These are phyloP conservation scores for Melastoma malabathricum DNA, from an alignment of 345 rosid genomes.

Conservation along the genomic window DNA sequence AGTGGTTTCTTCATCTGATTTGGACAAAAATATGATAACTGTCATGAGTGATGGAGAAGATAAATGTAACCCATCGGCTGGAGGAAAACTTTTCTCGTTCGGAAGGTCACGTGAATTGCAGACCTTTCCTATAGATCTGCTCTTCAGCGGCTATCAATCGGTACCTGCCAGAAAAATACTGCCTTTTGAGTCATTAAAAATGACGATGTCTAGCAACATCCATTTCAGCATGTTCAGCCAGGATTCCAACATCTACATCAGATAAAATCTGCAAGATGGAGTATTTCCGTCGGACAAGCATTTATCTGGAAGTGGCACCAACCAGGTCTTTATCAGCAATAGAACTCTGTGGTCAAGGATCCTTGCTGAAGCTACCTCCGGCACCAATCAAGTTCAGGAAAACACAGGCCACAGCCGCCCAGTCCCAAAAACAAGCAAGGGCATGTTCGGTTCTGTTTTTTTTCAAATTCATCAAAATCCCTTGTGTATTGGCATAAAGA, in stretches of 20 bases:
- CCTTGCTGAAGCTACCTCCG: constrained; percentile 95
- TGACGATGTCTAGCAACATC: constrained; percentile 4
- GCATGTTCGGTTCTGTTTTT: no score
- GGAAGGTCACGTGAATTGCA: no score
- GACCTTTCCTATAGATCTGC: constrained; percentile 82
- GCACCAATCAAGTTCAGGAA: constrained; percentile 8
- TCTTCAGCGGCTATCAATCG: constrained; percentile 82
- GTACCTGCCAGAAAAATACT: constrained; percentile 43
- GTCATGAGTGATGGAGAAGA: constrained; percentile 4
- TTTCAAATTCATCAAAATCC: no score
- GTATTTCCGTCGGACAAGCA: constrained; percentile 90
- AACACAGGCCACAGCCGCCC: constrained; percentile 68
- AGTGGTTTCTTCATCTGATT: constrained; percentile 92
- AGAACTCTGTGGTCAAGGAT: constrained; percentile 91
- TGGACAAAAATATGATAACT: constrained; percentile 96
- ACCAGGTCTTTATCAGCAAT: constrained; percentile 82
- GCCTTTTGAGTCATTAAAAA: constrained; percentile 8
- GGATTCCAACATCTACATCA: constrained; percentile 36
- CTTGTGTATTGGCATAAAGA: no score
- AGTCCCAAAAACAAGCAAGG: no score
- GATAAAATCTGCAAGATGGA: constrained; percentile 58
- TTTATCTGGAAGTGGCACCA: constrained; percentile 98
- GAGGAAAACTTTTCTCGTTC: no score
- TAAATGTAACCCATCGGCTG: no score
- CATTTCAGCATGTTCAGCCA: neutral